Evolutionary conservation across 2,329 filamentous ascomycete genomes (phyloP).

Genomic region (Lasiodiplodia hormozganensis): DNA sequence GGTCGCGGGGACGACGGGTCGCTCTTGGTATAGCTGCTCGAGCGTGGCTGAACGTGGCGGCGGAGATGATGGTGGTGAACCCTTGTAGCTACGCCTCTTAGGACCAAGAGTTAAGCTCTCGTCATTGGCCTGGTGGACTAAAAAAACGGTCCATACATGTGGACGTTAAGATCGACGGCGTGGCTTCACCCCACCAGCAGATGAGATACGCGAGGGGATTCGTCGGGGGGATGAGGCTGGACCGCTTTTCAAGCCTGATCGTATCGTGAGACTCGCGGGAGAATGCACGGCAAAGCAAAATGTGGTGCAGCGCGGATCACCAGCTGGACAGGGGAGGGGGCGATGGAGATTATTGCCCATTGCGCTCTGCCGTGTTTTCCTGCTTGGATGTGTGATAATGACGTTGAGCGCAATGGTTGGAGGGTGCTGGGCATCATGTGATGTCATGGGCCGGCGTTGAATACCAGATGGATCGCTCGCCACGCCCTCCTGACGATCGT

Average conservation of each 20-base stretch:
- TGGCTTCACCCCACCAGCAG: neutral
- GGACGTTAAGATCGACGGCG: neutral
- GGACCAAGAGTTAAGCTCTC: neutral
- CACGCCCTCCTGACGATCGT: constrained; percentile 24
- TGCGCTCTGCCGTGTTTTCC: constrained; percentile 6
- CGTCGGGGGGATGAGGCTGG: constrained; percentile 1
- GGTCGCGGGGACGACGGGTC: neutral
- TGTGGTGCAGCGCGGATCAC: neutral
- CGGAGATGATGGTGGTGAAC: constrained; percentile 20
- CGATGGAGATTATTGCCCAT: constrained; percentile 2
- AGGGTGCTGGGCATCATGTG: constrained; percentile 11
- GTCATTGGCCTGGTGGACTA: neutral
- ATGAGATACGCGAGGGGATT: constrained; percentile 10
- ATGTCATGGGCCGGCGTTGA: constrained; percentile 19
- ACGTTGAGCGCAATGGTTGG: constrained; percentile 20
- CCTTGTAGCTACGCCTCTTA: constrained; percentile 11
- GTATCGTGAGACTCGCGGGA: neutral
- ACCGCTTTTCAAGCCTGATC: constrained; percentile 10
- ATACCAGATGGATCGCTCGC: constrained; percentile 1
- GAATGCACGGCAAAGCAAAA: neutral
- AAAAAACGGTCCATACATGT: neutral
- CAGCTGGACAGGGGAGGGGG: constrained; percentile 5
- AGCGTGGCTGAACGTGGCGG: constrained; percentile 8
- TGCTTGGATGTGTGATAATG: constrained; percentile 5
- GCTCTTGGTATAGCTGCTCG: neutral